Conservation (phyloP, 1,284 basidiomycete genomes). For the Leccinum insolens region DNA sequence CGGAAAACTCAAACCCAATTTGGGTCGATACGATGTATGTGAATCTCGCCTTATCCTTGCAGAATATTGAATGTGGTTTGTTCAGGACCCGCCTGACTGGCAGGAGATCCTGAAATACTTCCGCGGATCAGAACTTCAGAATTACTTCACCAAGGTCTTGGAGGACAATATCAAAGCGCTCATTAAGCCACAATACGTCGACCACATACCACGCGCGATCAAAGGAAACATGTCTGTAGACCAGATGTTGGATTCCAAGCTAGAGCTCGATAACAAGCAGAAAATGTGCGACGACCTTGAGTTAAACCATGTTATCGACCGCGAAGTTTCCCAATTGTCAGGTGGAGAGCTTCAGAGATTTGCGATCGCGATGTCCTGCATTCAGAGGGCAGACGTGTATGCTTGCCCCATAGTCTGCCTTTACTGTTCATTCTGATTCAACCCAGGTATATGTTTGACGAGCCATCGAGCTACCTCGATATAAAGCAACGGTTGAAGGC, state of each 20-base stretch:
- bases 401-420: constrained; percentile 33
- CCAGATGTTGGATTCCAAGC: constrained; percentile 88
- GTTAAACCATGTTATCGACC: constrained; percentile 80
- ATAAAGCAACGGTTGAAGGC: constrained; percentile 92
- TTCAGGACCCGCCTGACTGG: constrained; percentile 94
- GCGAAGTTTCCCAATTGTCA: constrained; percentile 84
- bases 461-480: constrained; percentile 96
- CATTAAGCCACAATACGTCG: constrained; percentile 99
- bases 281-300: constrained; percentile 84
- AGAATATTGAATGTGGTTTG: constrained; percentile 7
- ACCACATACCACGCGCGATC: constrained; percentile 95
- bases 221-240: constrained; percentile 86
- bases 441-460: constrained; percentile 92
- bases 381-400: constrained; percentile 90
- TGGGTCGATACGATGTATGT: constrained; percentile 86
- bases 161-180: constrained; percentile 97
- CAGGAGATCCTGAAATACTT: constrained; percentile 97
- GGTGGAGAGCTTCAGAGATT: constrained; percentile 97
- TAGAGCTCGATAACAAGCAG: constrained; percentile 84
- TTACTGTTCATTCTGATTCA: constrained; percentile 7
- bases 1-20: constrained; percentile 93
- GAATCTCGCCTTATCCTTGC: constrained; percentile 2
- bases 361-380: constrained; percentile 92
- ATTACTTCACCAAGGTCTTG: constrained; percentile 98
- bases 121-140: constrained; percentile 95